Evolutionary conservation across 371 early-diverging fungal genomes (phyloP), one percentile per base, ranked within the genome.

Genomic region (Lichtheimia ramosa): DNA sequence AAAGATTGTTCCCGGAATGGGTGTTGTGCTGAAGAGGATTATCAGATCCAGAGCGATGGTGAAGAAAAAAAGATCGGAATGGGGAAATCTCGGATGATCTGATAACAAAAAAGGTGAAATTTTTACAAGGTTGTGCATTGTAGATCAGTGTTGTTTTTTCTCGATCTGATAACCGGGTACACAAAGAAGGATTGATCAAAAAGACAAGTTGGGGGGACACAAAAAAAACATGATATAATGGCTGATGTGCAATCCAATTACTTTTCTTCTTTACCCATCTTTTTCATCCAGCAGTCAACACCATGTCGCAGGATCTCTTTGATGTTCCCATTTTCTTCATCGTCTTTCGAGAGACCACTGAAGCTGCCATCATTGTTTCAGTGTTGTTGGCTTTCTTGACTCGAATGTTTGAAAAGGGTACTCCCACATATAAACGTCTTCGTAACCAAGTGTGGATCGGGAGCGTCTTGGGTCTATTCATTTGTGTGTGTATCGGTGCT

Each of bases 291-390:
- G n/a, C 46, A 23, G 13, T 23, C 53, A 34, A 18, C 25, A 28
- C 23, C 13, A 28, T 24, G 28, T 24, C 53, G n/a, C 53, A 53
- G 23, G 80, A 82, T 62, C 70, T 87, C 24, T 92, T 92, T 66
- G 84, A 89, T 46, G 81, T 92, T 3, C 91, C 94, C 8, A 83
- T 92, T 61, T 95, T 91, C 75, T 92, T 95, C 64, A 89, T 95
- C 53, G 64, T 93, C 57, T 88, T 93, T 66, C 83, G 95, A 59
- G 95, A 94, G 80, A 88, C 93, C 4, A 71, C 72, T 10, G 77
- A 77, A 62, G 91, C 91, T 14, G 86, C 90, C 42, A 86, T 95
- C 63, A 88, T 95, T 61, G 80, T 95, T 52, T 89, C 92, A 20
- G 92, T 95, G 48, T 71, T 94, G 27, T 74, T 91, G 48, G 74